Evolutionary conservation across 208 protist genomes (phyloP).

Genomic region (Trichomonas gallinae): DNA sequence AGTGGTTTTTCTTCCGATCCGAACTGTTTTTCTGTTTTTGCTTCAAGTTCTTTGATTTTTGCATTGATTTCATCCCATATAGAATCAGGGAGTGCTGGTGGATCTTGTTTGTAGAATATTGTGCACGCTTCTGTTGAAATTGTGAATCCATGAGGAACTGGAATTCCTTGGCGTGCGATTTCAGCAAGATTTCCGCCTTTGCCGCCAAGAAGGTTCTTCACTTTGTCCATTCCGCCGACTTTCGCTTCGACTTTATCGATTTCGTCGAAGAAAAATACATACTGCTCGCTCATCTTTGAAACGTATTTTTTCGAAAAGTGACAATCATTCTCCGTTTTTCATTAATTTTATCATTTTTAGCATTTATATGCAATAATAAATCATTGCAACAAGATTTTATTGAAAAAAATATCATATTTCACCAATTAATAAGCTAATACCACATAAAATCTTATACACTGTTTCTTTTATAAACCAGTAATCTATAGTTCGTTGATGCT

Average conservation of each 20-base stretch:
- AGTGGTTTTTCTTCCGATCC: neutral
- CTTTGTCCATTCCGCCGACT: constrained; percentile 48
- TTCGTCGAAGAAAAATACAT: neutral
- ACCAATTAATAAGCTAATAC: too few relatives aligned
- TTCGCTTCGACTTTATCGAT: neutral
- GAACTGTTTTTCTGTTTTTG: neutral
- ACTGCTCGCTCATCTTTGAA: neutral
- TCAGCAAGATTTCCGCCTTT: constrained; percentile 73
- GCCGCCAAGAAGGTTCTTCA: constrained; percentile 71
- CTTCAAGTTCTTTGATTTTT: neutral
- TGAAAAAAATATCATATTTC: too few relatives aligned
- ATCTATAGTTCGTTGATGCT: too few relatives aligned
- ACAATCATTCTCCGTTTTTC: too few relatives aligned
- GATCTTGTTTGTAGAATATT: neutral
- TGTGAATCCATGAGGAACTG: neutral
- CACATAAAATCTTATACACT: too few relatives aligned
- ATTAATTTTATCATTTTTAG: too few relatives aligned
- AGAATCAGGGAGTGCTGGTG: neutral
- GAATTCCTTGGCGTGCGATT: constrained; percentile 48
- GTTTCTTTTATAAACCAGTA: too few relatives aligned
- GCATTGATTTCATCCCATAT: neutral
- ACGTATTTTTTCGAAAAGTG: neutral
- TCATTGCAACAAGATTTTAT: too few relatives aligned
- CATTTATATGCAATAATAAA: too few relatives aligned
- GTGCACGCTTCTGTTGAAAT: neutral